Base-by-base conservation (phyloP, 2,329 filamentous ascomycete species). In the Fusarium dlaminii region DNA sequence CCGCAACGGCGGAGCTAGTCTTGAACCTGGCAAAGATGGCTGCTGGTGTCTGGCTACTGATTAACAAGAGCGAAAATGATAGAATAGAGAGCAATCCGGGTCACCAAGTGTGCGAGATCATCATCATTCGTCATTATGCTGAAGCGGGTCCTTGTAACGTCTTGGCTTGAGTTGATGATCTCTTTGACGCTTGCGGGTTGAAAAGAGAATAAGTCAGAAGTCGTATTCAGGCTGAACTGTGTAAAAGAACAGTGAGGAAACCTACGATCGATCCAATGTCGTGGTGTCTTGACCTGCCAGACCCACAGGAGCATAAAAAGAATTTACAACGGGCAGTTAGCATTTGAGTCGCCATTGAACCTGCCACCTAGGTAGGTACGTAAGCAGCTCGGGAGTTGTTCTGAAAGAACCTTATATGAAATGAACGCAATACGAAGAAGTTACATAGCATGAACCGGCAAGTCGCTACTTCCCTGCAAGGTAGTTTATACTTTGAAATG, bases 91-190 rank as follows among this genome's bases (percentile, higher is more conserved):
- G 17, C 17, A 52, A 24, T 54, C 20, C 32, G 12, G n/a, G 29
- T 22, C 24, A 27, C 18, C 39, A 27, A 15, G 30, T 34, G 51
- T n/a, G 32, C 56, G 43, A n/a, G 43, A 27, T 59, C 63, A 63
- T 71, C 63, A 63, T n/a, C 12, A 45, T 51, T 68, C 68, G 63
- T 68, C 68, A 72, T 72, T 39, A 17, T 59, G 39, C 54, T 59
- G 43, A 60, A 56, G 48, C 43, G 40, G 42, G 39, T 20, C 29
- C 45, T 70, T 36, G n/a, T n/a, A n/a, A 30, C 22, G 30, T 24
- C 52, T 71, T 59, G 15, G 22, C 43, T 36, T 42, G 39, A 52
- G 18, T 48, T 46, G 49, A 51, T 40, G 49, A 55, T 40, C 20
- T 34, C 27, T 45, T 63, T 57, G 48, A 56, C 48, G 45, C 29